Percentiles rank a stretch among this genome's conserved stretches.
These are phyloP conservation scores for Ustilago sp. DNA, from an alignment of 1,284 basidiomycete species.

Conservation along the genomic window DNA sequence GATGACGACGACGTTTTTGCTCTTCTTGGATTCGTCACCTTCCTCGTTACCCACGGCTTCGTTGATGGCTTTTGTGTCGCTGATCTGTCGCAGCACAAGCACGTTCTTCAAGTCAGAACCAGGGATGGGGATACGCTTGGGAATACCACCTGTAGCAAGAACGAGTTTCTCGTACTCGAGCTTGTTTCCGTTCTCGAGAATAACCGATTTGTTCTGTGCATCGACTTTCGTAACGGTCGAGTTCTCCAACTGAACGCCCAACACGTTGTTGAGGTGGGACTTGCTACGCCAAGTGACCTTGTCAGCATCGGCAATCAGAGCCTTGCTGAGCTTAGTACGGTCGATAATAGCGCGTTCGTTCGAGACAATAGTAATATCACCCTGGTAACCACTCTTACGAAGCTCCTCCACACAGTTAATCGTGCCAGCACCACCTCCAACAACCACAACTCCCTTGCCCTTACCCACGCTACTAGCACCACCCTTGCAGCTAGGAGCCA, in stretches of 20 bases:
- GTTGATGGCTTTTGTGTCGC: constrained; percentile 82
- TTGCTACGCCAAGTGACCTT: constrained; percentile 82
- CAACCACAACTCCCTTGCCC: constrained; percentile 81
- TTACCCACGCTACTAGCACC: constrained; percentile 67
- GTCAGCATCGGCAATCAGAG: constrained; percentile 80
- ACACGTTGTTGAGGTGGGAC: constrained; percentile 82
- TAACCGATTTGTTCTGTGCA: constrained; percentile 50
- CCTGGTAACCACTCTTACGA: constrained; percentile 83
- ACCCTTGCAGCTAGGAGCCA: constrained; percentile 61
- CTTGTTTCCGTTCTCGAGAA: constrained; percentile 69
- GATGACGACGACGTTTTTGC: constrained; percentile 82
- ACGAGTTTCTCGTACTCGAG: constrained; percentile 70
- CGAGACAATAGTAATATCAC: constrained; percentile 81
- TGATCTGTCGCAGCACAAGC: constrained; percentile 79
- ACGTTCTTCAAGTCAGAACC: constrained; percentile 83
- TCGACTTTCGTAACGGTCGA: constrained; percentile 68
- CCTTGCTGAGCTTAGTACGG: constrained; percentile 90
- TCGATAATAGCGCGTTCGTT: constrained; percentile 88
- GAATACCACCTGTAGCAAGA: constrained; percentile 70
- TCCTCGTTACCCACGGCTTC: constrained; percentile 73
- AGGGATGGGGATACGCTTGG: constrained; percentile 79
- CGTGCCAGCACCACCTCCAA: constrained; percentile 85
- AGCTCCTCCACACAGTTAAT: constrained; percentile 85
- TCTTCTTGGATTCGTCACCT: constrained; percentile 58
- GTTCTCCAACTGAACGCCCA: constrained; percentile 80